Conservation (phyloP, 805 yeast species). For the Zygotorulaspora chibaensis region DNA sequence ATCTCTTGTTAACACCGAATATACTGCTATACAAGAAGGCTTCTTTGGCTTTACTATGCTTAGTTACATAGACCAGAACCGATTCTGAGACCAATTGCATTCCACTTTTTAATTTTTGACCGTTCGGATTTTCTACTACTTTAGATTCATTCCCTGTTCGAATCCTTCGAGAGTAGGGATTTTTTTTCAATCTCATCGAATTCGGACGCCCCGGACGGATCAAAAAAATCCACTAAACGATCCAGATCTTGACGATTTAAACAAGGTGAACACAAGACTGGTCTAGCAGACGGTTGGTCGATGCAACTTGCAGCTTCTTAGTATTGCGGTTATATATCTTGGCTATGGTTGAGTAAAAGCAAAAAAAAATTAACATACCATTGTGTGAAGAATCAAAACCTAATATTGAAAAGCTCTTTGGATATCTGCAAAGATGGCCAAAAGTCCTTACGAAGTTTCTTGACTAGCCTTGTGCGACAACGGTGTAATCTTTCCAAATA, state of each 20-base stretch:
- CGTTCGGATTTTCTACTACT: not conserved
- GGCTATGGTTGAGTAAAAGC: no score
- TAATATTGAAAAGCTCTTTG: no score
- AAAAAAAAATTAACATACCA: no score
- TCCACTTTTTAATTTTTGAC: not conserved
- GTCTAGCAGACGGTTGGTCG: not conserved
- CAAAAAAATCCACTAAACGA: conserved; percentile 3
- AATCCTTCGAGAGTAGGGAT: not conserved
- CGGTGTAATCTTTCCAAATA: no score
- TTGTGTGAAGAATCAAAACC: no score
- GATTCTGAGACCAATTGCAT: not conserved
- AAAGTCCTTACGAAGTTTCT: no score
- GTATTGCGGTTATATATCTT: no score
- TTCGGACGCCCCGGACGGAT: conserved; percentile 13
- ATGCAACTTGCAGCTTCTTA: not conserved
- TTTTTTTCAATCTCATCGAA: conserved; percentile 1
- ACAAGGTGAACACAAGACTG: not conserved
- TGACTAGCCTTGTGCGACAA: no score
- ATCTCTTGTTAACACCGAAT: no score
- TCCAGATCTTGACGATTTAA: not conserved
- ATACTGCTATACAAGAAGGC: no score
- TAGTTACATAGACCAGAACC: not conserved
- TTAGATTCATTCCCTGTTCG: not conserved
- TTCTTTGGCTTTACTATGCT: no score
- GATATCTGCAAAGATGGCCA: no score